These are phyloP conservation scores for Kodamaea lidongshanica DNA, from an alignment of 805 yeast genomes.

Conservation along the genomic window DNA sequence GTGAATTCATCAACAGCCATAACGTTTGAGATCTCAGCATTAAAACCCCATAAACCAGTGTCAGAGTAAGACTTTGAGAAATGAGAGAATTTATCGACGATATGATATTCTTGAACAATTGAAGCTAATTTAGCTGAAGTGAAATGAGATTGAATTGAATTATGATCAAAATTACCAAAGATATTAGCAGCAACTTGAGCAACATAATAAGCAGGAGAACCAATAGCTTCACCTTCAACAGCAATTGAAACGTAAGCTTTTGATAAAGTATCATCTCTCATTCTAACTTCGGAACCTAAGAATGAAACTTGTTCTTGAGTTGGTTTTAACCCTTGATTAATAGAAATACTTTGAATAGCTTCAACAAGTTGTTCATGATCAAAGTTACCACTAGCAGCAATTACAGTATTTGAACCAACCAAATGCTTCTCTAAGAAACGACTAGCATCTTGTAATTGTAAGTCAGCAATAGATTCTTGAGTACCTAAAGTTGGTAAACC, in stretches of 20 bases:
- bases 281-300: slow-evolving; percentile 81
- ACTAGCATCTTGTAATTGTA: slow-evolving; percentile 53
- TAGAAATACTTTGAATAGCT: slow-evolving; percentile 45
- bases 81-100: slow-evolving; percentile 66
- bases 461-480: slow-evolving; percentile 51
- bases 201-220: slow-evolving; percentile 59
- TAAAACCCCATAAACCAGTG: slow-evolving; percentile 81
- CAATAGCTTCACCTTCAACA: slow-evolving; percentile 61
- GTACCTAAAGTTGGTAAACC: slow-evolving; percentile 77
- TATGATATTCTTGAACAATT: slow-evolving; percentile 63
- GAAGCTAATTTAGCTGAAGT: slow-evolving; percentile 65
- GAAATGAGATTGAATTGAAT: slow-evolving; percentile 44
- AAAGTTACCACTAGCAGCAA: slow-evolving; percentile 67
- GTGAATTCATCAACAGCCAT: slow-evolving; percentile 63
- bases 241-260: slow-evolving; percentile 74
- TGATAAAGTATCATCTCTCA: slow-evolving; percentile 83
- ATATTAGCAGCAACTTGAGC: slow-evolving; percentile 69
- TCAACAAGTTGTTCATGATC: slow-evolving; percentile 65
- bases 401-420: slow-evolving; percentile 58
- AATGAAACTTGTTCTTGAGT: slow-evolving; percentile 50
- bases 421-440: slow-evolving; percentile 52
- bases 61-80: slow-evolving; percentile 69
- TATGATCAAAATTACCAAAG: slow-evolving; percentile 48
- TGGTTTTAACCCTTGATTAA: slow-evolving; percentile 49
- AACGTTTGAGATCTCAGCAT: slow-evolving; percentile 57